Evolutionary conservation across 73 alveolate genomes (phyloP).

Genomic region (Stentor coeruleus): DNA sequence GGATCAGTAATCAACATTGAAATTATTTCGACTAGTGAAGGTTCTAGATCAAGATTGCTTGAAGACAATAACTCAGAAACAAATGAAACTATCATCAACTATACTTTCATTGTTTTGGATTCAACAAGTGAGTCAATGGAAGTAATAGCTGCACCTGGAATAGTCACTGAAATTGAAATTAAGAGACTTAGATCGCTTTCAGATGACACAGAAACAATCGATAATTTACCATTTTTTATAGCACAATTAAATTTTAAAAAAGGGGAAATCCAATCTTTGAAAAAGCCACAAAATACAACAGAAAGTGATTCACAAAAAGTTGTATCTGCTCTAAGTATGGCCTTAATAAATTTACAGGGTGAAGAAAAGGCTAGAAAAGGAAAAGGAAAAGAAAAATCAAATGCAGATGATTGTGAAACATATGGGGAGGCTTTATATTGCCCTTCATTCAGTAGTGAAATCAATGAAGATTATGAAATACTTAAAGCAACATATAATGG

Average conservation of each 20-base stretch:
- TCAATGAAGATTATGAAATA: not conserved
- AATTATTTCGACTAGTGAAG: no score
- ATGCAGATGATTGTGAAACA: not conserved
- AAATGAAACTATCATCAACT: no score
- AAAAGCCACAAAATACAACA: not conserved
- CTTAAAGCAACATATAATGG: no score
- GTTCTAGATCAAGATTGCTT: no score
- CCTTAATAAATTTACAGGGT: no score
- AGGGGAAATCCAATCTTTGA: not conserved
- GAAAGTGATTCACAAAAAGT: not conserved
- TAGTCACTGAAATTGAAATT: not conserved
- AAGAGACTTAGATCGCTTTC: not conserved
- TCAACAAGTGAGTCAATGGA: not conserved
- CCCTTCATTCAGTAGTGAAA: not conserved
- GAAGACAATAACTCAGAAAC: no score
- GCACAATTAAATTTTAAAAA: no score
- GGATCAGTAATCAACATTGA: no score
- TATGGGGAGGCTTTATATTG: not conserved
- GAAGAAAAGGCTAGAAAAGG: not conserved
- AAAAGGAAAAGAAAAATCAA: not conserved
- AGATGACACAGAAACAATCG: not conserved
- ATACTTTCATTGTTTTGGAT: not conserved
- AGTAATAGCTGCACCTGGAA: not conserved
- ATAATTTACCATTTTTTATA: no score
- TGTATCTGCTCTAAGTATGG: not conserved